These are phyloP conservation scores for Magnaporthales sp. DNA, from an alignment of 2,329 filamentous ascomycete species.

Conservation along the genomic window DNA sequence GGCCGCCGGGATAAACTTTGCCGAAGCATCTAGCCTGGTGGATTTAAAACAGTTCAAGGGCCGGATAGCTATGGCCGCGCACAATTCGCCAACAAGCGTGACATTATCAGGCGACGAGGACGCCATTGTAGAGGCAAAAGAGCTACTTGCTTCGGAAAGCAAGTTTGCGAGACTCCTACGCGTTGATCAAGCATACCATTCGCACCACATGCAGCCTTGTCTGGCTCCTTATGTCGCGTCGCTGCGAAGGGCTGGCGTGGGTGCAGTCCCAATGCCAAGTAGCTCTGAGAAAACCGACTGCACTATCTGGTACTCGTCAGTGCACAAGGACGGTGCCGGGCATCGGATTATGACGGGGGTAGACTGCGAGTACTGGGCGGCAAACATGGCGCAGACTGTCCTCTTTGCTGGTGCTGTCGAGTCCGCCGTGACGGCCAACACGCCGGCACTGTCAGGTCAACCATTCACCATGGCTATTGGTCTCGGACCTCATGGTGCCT, in stretches of 20 bases:
- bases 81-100: slow-evolving; percentile 18
- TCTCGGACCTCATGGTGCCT: slow-evolving; percentile 27
- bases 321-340: not conserved
- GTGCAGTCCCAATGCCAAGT: not conserved
- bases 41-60: not conserved
- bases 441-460: too few species aligned
- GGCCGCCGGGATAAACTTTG: slow-evolving; percentile 25
- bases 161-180: slow-evolving; percentile 12
- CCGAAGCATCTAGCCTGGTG: not conserved
- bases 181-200: slow-evolving; percentile 19
- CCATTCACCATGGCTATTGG: slow-evolving; percentile 29
- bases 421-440: not conserved
- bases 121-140: slow-evolving; percentile 7
- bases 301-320: slow-evolving; percentile 23
- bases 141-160: slow-evolving; percentile 9
- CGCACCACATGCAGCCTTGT: slow-evolving; percentile 14
- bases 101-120: slow-evolving; percentile 32
- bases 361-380: slow-evolving; percentile 21
- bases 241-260: not conserved
- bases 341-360: not conserved
- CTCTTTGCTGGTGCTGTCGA: slow-evolving; percentile 20
- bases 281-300: slow-evolving; percentile 15
- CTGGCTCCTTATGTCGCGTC: not conserved
- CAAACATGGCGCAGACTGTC: slow-evolving; percentile 25
- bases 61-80: not conserved